Evolutionary conservation across 208 protist species (phyloP).

Genomic region (Trypanosoma mega): DNA sequence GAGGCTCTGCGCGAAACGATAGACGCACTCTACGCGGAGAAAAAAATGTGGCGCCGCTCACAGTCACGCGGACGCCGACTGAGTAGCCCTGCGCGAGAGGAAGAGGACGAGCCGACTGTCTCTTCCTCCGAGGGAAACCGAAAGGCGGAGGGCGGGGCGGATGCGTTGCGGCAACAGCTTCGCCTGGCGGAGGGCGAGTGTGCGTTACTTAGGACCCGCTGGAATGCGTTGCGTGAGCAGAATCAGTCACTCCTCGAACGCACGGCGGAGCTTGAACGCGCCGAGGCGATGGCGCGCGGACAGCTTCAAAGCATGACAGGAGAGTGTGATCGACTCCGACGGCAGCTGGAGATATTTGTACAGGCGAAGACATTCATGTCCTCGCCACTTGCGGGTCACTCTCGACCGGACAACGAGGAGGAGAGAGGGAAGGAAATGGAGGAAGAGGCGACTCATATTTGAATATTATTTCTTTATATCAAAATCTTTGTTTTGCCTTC

Average conservation of each 20-base stretch:
- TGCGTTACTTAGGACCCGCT: constrained; percentile 16
- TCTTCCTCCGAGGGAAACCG: neutral
- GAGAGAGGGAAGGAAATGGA: neutral
- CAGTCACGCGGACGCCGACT: neutral
- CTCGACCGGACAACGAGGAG: neutral
- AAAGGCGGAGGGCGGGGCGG: neutral
- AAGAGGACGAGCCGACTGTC: no score
- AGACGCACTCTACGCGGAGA: constrained; percentile 23
- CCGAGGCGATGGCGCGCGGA: neutral
- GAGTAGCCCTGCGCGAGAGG: constrained; percentile 1
- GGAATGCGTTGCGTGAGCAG: constrained; percentile 12
- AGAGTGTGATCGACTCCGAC: constrained; percentile 15
- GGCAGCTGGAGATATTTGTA: constrained; percentile 15
- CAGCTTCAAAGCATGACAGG: constrained; percentile 4
- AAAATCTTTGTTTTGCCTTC: constrained; percentile 5
- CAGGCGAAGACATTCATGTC: constrained; percentile 10
- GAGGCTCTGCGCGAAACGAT: constrained; percentile 22
- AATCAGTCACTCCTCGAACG: constrained; percentile 13
- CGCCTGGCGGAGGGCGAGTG: constrained; percentile 15
- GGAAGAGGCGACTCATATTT: neutral
- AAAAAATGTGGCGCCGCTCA: constrained; percentile 9
- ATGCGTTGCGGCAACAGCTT: constrained; percentile 10
- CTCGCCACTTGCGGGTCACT: no score
- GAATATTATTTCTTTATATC: constrained; percentile 2
- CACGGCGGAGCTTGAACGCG: constrained; percentile 10